Evolutionary conservation across 2,329 filamentous ascomycete species (phyloP).

Genomic region (Aspergillus sp.): DNA sequence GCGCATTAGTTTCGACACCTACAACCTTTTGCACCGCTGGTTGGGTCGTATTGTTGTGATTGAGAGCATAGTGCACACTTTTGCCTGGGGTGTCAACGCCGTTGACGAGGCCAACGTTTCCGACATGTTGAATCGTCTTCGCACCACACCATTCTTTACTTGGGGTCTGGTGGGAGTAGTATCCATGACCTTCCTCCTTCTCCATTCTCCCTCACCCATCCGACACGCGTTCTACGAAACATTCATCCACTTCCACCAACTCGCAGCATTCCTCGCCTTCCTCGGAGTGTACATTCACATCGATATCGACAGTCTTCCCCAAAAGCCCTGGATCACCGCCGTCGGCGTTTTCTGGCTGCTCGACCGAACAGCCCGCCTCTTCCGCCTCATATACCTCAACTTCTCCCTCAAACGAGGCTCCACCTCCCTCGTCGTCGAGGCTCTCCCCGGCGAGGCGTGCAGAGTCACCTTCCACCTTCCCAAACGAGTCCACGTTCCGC

Average conservation of each 20-base stretch:
- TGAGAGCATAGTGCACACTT: constrained; percentile 69
- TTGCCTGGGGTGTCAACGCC: constrained; percentile 76
- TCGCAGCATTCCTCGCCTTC: constrained; percentile 44
- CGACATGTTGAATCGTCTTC: constrained; percentile 35
- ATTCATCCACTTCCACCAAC: constrained; percentile 49
- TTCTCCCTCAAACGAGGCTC: constrained; percentile 48
- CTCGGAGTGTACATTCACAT: constrained; percentile 48
- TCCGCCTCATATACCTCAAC: constrained; percentile 56
- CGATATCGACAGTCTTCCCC: constrained; percentile 41
- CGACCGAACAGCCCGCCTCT: constrained; percentile 48
- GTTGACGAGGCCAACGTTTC: constrained; percentile 31
- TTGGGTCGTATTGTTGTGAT: constrained; percentile 73
- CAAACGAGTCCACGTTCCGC: constrained; percentile 52
- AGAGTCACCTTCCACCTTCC: constrained; percentile 61
- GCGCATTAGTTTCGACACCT: constrained; percentile 91
- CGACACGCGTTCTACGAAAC: constrained; percentile 50
- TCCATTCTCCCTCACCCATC: constrained; percentile 47
- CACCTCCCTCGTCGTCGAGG: constrained; percentile 57
- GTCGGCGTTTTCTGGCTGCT: constrained; percentile 41
- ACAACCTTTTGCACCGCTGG: constrained; percentile 88
- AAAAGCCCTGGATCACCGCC: constrained; percentile 39
- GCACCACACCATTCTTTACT: constrained; percentile 41
- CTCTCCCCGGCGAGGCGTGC: constrained; percentile 60
- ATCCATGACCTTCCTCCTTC: constrained; percentile 39
- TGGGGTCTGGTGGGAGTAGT: constrained; percentile 48